A percentile compares a stretch with the other conserved stretches of the same genome.
Conservation (phyloP, 2,329 filamentous ascomycete genomes). For the Teratosphaeria pseudoeucalypti region DNA sequence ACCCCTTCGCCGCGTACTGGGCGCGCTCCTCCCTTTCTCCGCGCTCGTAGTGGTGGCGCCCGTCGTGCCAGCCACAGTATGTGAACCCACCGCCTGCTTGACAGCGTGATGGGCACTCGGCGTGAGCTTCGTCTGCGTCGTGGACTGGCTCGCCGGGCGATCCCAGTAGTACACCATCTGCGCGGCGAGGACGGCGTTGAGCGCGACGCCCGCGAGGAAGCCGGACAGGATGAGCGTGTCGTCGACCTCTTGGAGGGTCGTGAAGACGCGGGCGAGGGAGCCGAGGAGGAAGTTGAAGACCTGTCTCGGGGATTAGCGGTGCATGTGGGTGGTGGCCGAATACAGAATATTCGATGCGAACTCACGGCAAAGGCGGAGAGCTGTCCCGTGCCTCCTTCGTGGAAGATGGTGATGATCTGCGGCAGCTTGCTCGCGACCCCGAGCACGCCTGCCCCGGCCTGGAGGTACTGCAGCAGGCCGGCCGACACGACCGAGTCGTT, state of each 20-base stretch:
- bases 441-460: constrained; percentile 73
- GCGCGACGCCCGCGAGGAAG: constrained; percentile 80
- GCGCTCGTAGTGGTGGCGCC: neutral
- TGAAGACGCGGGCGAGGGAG: constrained; percentile 90
- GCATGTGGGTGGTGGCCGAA: neutral
- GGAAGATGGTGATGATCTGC: constrained; percentile 80
- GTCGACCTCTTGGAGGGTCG: constrained; percentile 91
- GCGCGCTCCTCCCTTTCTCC: constrained; percentile 32
- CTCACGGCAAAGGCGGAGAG: constrained; percentile 90
- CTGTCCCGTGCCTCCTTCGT: constrained; percentile 82
- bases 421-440: constrained; percentile 86
- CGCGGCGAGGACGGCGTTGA: constrained; percentile 74
- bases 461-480: constrained; percentile 60
- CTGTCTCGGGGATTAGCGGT: constrained; percentile 35
- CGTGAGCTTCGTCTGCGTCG: constrained; percentile 28
- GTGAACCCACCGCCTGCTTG: constrained; percentile 3
- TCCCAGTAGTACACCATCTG: constrained; percentile 99
- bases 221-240: constrained; percentile 94
- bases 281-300: constrained; percentile 97
- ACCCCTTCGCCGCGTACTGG: constrained; percentile 47
- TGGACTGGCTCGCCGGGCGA: constrained; percentile 32
- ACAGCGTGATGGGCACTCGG: constrained; percentile 26
- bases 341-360: constrained; percentile 13
- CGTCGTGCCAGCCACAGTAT: neutral
- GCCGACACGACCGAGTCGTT: constrained; percentile 54